Evolutionary conservation across 805 yeast genomes (phyloP), one percentile per base, ranked within the genome.

Genomic region (Sugiyamaella valdiviana): DNA sequence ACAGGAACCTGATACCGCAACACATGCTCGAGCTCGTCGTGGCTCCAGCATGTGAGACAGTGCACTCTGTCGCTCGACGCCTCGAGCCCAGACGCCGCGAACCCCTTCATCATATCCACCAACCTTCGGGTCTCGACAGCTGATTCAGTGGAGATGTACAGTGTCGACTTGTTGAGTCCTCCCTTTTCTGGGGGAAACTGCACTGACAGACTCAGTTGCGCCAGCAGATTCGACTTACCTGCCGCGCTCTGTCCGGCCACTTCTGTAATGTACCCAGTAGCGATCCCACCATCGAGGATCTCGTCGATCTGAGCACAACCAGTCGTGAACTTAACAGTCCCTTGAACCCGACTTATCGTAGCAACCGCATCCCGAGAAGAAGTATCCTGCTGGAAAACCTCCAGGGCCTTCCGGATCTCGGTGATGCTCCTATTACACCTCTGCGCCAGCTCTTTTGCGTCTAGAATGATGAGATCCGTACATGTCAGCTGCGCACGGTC

Each of bases 121-220:
- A 89, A 63, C 49, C 96, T 66, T 42, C 73, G 70, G 0, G 93
- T 83, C 51, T 85, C 85, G 24, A 86, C 57, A 14, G 78, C 76
- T 2, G 85, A 77, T 61, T 90, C 97, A 0, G 96, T 90, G 0
- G 88, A 77, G 0, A 90, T 79, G 58, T 75, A 83, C n/a, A 89
- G 76, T n/a, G 79, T 76, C 46, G 74, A 70, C 5, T 48, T 68
- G 15, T 67, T 72, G 6, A 77, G 51, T 0, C 85, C 85, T 3
- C 80, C 80, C 35, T 65, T 54, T 15, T 62, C 66, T 9, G 21
- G 41, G 0, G 82, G 75, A 7, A 76, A 56, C 54, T 82, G 88
- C 10, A 82, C 78, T 1, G 80, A 67, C 2, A 80, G 67, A 1
- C 84, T 72, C 45, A 89, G 57, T 54, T 83, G 91, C 68, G 82